These are phyloP conservation scores for Acorus gramineus DNA, from an alignment of 106 monocot genomes.

Conservation along the genomic window DNA sequence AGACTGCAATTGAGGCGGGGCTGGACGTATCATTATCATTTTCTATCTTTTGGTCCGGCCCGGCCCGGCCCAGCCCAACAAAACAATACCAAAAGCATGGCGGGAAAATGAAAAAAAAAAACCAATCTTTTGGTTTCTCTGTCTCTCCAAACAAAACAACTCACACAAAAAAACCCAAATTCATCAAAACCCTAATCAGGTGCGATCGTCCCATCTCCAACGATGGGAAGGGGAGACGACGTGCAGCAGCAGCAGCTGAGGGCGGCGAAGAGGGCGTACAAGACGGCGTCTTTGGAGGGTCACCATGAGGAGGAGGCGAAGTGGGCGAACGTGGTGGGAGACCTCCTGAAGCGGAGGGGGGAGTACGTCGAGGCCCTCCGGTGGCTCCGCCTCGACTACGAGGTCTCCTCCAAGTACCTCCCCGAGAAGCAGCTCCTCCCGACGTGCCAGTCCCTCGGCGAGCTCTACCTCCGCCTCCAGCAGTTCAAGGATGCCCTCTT, in stretches of 20 bases:
- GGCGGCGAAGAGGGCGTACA: constrained; percentile 55
- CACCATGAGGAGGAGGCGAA: constrained; percentile 76
- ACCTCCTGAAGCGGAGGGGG: constrained; percentile 60
- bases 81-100: too few relatives aligned
- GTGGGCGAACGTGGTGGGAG: constrained; percentile 84
- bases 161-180: too few relatives aligned
- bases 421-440: constrained; percentile 84
- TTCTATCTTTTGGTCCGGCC: too few relatives aligned
- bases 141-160: too few relatives aligned
- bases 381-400: constrained; percentile 84
- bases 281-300: constrained; percentile 49
- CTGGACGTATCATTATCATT: too few relatives aligned
- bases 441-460: constrained; percentile 91
- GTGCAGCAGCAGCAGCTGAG: constrained; percentile 41
- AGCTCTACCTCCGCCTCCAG: constrained; percentile 68
- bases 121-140: too few relatives aligned
- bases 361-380: constrained; percentile 85
- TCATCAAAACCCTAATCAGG: too few relatives aligned
- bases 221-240: constrained; percentile 44
- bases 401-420: constrained; percentile 59
- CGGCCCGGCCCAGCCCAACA: too few relatives aligned
- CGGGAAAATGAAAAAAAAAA: too few relatives aligned
- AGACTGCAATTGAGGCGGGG: too few relatives aligned
- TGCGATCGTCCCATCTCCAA: too few relatives aligned
- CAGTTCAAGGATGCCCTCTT: constrained; percentile 52